Conservation (phyloP, 2,329 filamentous ascomycete genomes). For the Scolecobasidium constrictum region DNA sequence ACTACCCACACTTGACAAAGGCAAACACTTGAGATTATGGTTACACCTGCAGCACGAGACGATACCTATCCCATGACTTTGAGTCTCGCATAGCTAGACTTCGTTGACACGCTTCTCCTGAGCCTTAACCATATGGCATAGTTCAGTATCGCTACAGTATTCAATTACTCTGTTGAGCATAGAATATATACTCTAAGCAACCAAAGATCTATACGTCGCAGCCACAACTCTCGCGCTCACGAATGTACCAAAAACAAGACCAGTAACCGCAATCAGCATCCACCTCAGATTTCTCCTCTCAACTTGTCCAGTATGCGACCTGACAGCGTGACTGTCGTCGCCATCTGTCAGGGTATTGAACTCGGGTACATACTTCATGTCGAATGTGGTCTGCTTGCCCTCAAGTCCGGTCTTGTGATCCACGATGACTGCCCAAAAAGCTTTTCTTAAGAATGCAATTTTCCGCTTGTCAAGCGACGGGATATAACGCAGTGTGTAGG, state of each 20-base stretch:
- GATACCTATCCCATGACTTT: too few species aligned
- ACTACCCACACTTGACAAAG: too few species aligned
- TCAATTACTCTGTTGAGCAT: too few species aligned
- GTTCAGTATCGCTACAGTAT: too few species aligned
- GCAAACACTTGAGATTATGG: too few species aligned
- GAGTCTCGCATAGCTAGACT: too few species aligned
- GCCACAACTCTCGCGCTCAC: not conserved
- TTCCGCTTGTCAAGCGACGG: conserved; percentile 39
- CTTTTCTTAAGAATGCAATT: conserved; percentile 38
- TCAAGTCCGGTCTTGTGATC: conserved; percentile 53
- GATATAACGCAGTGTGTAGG: conserved; percentile 41
- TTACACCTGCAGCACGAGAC: too few species aligned
- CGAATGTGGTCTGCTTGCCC: conserved; percentile 50
- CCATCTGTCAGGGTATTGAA: conserved; percentile 7
- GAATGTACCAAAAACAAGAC: not conserved
- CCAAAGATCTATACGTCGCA: not conserved
- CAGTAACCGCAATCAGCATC: conserved; percentile 5
- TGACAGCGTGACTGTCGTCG: not conserved
- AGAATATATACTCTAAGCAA: not conserved
- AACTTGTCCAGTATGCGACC: not conserved
- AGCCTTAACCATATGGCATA: too few species aligned
- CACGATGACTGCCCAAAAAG: conserved; percentile 51
- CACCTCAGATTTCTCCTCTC: conserved; percentile 10
- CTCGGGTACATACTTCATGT: conserved; percentile 59
- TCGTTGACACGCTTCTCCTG: too few species aligned